Percentiles rank a stretch among this genome's conserved stretches.
These are phyloP conservation scores for Xylariaceae sp. DNA, from an alignment of 2,329 filamentous ascomycete species.

Conservation along the genomic window DNA sequence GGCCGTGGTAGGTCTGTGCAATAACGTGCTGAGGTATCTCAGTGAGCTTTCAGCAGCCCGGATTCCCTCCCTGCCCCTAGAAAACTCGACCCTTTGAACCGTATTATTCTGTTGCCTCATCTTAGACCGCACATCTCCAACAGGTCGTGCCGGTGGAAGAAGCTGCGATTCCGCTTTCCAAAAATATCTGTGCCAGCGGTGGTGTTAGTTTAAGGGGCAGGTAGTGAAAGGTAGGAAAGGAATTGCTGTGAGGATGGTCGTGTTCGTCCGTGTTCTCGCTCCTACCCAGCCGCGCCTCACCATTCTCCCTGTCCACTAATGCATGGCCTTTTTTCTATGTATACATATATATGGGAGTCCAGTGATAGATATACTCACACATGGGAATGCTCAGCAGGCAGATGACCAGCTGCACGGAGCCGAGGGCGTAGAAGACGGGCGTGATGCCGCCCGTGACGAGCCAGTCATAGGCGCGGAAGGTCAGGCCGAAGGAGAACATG, in stretches of 20 bases:
- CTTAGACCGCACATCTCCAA: constrained; percentile 40
- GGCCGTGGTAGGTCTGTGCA: too few species aligned
- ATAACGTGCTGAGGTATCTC: too few species aligned
- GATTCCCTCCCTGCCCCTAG: too few species aligned
- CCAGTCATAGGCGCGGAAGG: constrained; percentile 81
- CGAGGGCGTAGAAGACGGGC: constrained; percentile 59
- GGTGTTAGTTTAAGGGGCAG: too few species aligned
- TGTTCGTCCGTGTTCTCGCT: too few species aligned
- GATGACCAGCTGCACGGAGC: constrained; percentile 68
- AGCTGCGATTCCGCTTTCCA: constrained; percentile 69
- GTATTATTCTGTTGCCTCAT: constrained; percentile 1
- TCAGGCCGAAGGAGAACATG: constrained; percentile 80
- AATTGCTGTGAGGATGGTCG: too few species aligned
- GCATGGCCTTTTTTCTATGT: too few species aligned
- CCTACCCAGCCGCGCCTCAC: too few species aligned
- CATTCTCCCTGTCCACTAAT: too few species aligned
- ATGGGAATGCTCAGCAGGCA: constrained; percentile 69
- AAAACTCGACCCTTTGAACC: too few species aligned
- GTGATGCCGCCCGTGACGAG: constrained; percentile 57
- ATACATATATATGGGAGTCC: background rate
- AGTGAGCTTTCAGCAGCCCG: too few species aligned
- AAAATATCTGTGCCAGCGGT: constrained; percentile 64
- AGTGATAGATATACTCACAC: constrained; percentile 54
- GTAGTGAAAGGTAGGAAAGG: background rate
- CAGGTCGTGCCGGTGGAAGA: constrained; percentile 69